These are phyloP conservation scores for Agapanthus africanus DNA, from an alignment of 106 monocot species.

Conservation along the genomic window DNA sequence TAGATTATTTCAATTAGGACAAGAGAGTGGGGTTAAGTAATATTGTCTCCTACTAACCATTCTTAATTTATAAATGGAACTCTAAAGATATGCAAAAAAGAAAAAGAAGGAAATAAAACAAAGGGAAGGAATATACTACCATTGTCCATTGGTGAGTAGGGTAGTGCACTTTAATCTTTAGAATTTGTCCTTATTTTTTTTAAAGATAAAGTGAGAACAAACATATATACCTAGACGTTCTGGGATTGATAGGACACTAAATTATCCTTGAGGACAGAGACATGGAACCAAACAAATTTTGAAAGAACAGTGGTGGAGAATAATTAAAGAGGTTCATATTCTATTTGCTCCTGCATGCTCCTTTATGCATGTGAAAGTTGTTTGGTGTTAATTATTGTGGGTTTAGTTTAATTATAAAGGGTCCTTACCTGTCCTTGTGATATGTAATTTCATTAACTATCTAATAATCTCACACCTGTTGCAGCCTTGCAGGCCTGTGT, in stretches of 20 bases:
- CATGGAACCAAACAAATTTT: constrained; percentile 7
- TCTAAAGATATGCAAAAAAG: too few species aligned
- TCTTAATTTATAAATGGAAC: neutral
- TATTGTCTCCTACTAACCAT: neutral
- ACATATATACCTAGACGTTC: too few species aligned
- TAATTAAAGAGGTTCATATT: constrained; percentile 11
- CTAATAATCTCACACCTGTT: too few species aligned
- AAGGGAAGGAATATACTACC: too few species aligned
- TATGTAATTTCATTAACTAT: too few species aligned
- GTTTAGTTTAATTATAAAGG: neutral
- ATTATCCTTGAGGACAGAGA: constrained; percentile 12
- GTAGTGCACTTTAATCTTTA: too few species aligned
- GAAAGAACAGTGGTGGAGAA: constrained; percentile 6
- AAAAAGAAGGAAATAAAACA: too few species aligned
- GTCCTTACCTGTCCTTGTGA: too few species aligned
- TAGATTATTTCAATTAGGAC: too few species aligned
- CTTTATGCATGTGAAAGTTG: neutral
- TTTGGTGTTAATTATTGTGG: neutral
- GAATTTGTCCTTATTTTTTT: neutral
- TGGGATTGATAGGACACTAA: constrained; percentile 1
- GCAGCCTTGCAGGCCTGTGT: too few species aligned
- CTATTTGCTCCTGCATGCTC: constrained; percentile 4
- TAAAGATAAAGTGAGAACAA: constrained; percentile 4
- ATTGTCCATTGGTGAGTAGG: too few species aligned
- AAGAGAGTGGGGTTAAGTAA: too few species aligned